A percentile compares a stretch with the other conserved stretches of the same genome.
Evolutionary conservation across 352 stramenopile species (phyloP).

Genomic region (Globisporangium recalcitrans): DNA sequence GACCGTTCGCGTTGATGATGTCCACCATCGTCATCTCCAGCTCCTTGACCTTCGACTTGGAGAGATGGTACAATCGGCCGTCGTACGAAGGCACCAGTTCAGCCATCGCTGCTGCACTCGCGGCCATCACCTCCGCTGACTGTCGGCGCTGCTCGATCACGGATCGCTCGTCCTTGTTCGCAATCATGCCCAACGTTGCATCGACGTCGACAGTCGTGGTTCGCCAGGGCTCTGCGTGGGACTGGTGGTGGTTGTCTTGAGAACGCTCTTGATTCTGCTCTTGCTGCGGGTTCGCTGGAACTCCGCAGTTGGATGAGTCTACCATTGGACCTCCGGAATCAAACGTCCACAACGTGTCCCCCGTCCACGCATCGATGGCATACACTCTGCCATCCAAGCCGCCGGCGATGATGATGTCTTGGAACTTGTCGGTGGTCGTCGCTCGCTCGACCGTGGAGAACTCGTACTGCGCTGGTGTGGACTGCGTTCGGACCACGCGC

Average conservation of each 20-base stretch:
- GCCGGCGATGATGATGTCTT: conserved; percentile 65
- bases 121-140: conserved; percentile 22
- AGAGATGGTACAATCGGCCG: conserved; percentile 70
- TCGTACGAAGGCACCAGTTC: conserved; percentile 74
- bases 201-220: conserved; percentile 22
- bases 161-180: conserved; percentile 19
- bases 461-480: conserved; percentile 4
- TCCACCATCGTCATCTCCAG: conserved; percentile 75
- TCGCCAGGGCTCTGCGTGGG: conserved; percentile 2
- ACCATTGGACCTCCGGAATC: conserved; percentile 82
- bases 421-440: neutral
- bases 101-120: conserved; percentile 36
- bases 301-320: conserved; percentile 46
- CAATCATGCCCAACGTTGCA: conserved; percentile 21
- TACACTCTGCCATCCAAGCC: conserved; percentile 72
- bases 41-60: conserved; percentile 52
- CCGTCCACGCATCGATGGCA: conserved; percentile 74
- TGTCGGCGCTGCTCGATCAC: conserved; percentile 27
- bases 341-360: conserved; percentile 74
- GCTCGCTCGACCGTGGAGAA: conserved; percentile 7
- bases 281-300: conserved; percentile 8
- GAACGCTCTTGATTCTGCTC: conserved; percentile 4
- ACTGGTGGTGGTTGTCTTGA: conserved; percentile 2
- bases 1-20: conserved; percentile 69
- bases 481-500: conserved; percentile 8